These are phyloP conservation scores for Haplographium delicatum DNA, from an alignment of 495 filamentous ascomycete species.

Conservation along the genomic window DNA sequence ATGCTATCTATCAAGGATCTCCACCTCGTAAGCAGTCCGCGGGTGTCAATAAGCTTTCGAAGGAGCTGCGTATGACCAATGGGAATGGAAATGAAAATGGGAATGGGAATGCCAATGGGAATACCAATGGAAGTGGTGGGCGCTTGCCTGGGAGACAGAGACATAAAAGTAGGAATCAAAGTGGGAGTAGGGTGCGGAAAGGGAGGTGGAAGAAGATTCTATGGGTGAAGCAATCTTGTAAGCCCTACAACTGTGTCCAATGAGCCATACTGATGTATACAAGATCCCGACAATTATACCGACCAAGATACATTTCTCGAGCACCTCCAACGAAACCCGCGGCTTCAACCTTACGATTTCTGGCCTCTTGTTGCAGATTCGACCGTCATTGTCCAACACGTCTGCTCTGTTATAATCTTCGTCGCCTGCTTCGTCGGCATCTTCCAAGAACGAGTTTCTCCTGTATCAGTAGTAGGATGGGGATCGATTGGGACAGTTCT, in stretches of 20 bases:
- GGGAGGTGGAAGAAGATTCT: constrained; percentile 87
- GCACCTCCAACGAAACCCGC: constrained; percentile 90
- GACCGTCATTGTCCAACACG: constrained; percentile 94
- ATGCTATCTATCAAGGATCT: constrained; percentile 64
- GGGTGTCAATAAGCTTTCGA: constrained; percentile 32
- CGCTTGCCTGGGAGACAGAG: constrained; percentile 30
- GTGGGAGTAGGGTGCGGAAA: constrained; percentile 58
- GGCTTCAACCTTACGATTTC: constrained; percentile 93
- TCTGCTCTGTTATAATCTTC: constrained; percentile 90
- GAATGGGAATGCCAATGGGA: no score
- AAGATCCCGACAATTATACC: constrained; percentile 97
- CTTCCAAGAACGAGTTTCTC: constrained; percentile 75
- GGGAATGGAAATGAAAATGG: no score
- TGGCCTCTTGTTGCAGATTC: constrained; percentile 94
- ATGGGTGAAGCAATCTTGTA: constrained; percentile 97
- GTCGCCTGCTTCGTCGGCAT: constrained; percentile 91
- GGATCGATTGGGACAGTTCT: constrained; percentile 76
- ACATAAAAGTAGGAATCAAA: constrained; percentile 41
- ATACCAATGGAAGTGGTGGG: constrained; percentile 8
- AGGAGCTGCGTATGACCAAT: constrained; percentile 30
- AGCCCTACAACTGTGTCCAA: constrained; percentile 14
- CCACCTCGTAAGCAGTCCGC: constrained; percentile 49
- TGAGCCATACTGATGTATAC: constrained; percentile 3
- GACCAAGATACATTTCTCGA: constrained; percentile 94
- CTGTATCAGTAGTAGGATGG: constrained; percentile 80